These are phyloP conservation scores for Phytophthora boehmeriae DNA, from an alignment of 352 stramenopile genomes.

Conservation along the genomic window DNA sequence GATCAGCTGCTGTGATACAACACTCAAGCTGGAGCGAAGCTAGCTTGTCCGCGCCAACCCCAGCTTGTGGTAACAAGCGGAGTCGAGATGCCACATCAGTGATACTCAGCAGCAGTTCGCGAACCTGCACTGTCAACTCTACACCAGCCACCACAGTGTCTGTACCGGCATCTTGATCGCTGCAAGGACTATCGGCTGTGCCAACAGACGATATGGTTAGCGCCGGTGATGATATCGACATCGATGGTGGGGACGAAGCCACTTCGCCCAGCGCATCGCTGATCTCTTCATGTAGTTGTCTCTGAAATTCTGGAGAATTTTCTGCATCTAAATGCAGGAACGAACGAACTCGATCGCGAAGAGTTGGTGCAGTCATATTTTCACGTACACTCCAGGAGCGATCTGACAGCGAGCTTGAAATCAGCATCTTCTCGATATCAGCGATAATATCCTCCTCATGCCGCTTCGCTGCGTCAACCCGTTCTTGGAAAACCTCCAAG, in stretches of 20 bases:
- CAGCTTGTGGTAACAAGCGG: constrained; percentile 15
- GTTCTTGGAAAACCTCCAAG: constrained; percentile 3
- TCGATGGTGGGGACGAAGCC: not conserved
- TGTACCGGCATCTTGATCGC: not conserved
- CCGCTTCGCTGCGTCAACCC: not conserved
- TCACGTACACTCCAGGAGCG: not conserved
- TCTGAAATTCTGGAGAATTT: constrained; percentile 21
- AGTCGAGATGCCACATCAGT: constrained; percentile 23
- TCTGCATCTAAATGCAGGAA: constrained; percentile 27
- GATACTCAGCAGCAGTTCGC: constrained; percentile 22
- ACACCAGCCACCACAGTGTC: not conserved
- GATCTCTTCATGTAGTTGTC: constrained; percentile 25
- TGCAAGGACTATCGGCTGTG: not conserved
- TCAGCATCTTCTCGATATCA: constrained; percentile 34
- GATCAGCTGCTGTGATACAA: constrained; percentile 30
- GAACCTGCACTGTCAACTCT: constrained; percentile 15
- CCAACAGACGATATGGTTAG: not conserved
- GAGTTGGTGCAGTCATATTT: not conserved
- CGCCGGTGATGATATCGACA: not conserved
- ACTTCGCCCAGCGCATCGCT: constrained; percentile 18
- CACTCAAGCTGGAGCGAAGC: constrained; percentile 16
- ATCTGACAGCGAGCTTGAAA: constrained; percentile 8
- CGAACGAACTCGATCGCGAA: constrained; percentile 9
- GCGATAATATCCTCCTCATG: constrained; percentile 8
- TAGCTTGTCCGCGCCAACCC: constrained; percentile 6